Base-by-base conservation (phyloP, 2,329 filamentous ascomycete species). In the Colletotrichum costaricense region DNA sequence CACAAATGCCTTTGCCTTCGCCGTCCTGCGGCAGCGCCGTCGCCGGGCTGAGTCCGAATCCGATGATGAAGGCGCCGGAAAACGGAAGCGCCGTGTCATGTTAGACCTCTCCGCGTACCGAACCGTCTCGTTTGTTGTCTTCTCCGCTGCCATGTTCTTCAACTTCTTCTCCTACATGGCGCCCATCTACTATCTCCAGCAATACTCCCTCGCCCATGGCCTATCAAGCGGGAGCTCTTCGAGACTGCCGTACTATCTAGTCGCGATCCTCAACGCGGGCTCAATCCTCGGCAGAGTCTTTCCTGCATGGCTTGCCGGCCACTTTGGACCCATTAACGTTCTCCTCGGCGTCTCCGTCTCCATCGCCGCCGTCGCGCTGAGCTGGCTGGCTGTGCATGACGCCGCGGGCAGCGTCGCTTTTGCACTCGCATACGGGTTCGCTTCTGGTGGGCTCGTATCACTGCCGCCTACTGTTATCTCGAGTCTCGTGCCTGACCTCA, bases 241-340 rank as follows among this genome's bases (percentile, higher is more conserved):
- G 11, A 62, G 54, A 14, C 76, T 87, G 5, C 82, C 82, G 1
- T 79, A 82, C 19, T 88, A 89, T 72, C 80, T 89, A 28, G 79
- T 89, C 5, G 80, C 88, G 2, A 85, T 89, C 59, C 82, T 89
- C 63, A 89, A 89, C 77, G 86, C 84, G 1, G 83, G 85, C 0
- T 86, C 86, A 0, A 80, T 88, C 8, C 81, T 86, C 8, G 88
- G 88, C 0, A 84, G 88, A 7, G 79, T 89, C 1, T 76, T 87
- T 0, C 87, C 86, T 0, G 84, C 84, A 4, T 81, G 85, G 8
- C 72, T 88, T 5, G 86, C 85, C 0, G 82, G 84, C 63, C 78
- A 77, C 33, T 72, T 85, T 49, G 86, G 86, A 1, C 79, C 83
- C 2, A 75, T 88, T 16, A 83, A 86, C 67, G 81, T 83, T 1